Evolutionary conservation across 2,329 filamentous ascomycete genomes (phyloP).

Genomic region (Helicocarpus griseus): DNA sequence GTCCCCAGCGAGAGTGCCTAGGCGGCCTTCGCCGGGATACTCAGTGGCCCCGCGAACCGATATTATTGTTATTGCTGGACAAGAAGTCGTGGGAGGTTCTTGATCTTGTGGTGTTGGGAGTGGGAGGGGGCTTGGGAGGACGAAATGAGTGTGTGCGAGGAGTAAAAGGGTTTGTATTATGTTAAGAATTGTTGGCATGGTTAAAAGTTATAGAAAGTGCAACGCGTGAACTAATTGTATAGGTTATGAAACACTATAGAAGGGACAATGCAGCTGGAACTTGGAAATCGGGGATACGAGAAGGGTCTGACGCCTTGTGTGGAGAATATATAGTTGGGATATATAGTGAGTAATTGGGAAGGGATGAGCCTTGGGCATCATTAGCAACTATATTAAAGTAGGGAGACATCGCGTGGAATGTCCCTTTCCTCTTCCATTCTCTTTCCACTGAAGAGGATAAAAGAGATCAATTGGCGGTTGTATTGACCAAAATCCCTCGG

Average conservation of each 20-base stretch:
- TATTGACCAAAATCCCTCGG: background rate
- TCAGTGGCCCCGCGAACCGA: conserved; percentile 13
- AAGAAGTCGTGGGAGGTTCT: background rate
- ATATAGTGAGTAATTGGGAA: too few relatives aligned
- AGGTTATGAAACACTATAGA: background rate
- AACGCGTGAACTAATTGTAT: background rate
- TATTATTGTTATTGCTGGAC: conserved; percentile 11
- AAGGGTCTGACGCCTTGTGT: background rate
- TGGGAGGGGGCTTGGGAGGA: background rate
- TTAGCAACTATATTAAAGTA: too few relatives aligned
- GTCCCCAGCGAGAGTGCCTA: conserved; percentile 5
- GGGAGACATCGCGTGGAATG: too few relatives aligned
- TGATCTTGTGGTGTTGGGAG: background rate
- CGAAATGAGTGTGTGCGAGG: background rate
- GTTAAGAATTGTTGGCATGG: background rate
- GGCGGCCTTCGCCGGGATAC: conserved; percentile 10
- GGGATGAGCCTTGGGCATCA: too few relatives aligned
- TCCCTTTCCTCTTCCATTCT: too few relatives aligned
- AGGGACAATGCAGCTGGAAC: background rate
- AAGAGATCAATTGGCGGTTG: background rate
- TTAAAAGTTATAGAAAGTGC: too few relatives aligned
- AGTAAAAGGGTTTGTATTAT: background rate
- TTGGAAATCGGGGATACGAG: too few relatives aligned
- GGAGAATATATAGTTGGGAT: background rate
- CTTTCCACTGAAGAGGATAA: background rate